Percentiles rank a stretch among this genome's conserved stretches.
Conservation (phyloP, 2,329 filamentous ascomycete species). For the Paecilomyces fulvus region DNA sequence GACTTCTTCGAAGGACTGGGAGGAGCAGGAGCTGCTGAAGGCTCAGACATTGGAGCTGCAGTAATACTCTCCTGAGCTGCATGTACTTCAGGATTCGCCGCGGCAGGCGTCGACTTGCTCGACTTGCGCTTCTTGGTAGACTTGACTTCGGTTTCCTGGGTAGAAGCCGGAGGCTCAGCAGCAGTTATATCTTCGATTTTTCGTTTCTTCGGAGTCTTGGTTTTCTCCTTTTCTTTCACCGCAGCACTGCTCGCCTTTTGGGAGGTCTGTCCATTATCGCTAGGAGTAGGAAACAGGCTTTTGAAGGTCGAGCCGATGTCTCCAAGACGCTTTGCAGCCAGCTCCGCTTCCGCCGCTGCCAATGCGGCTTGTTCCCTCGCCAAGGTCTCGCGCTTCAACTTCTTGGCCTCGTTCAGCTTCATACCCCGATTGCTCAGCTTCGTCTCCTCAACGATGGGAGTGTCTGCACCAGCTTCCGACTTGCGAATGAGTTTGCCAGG, state of each 20-base stretch:
- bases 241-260: constrained; percentile 16
- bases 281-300: constrained; percentile 23
- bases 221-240: constrained; percentile 12
- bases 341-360: constrained; percentile 29
- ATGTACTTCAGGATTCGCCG: constrained; percentile 16
- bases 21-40: constrained; percentile 13
- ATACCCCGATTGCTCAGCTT: constrained; percentile 51
- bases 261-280: constrained; percentile 13
- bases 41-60: constrained; percentile 11
- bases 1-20: constrained; percentile 8
- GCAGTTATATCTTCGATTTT: constrained; percentile 45
- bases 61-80: constrained; percentile 11
- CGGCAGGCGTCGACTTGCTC: constrained; percentile 18
- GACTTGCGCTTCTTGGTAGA: constrained; percentile 32
- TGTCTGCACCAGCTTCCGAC: constrained; percentile 32
- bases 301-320: constrained; percentile 31
- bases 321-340: constrained; percentile 28
- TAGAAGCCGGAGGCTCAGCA: constrained; percentile 10
- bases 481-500: constrained; percentile 32
- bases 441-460: constrained; percentile 37
- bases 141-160: constrained; percentile 15
- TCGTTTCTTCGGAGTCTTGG: constrained; percentile 18
- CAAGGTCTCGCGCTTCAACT: constrained; percentile 49
- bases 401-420: constrained; percentile 54
- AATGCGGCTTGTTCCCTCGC: constrained; percentile 41